phyloP scores from a whole-genome alignment of 2,329 filamentous ascomycete genomes.

The Thermoascus crustaceus region DNA sequence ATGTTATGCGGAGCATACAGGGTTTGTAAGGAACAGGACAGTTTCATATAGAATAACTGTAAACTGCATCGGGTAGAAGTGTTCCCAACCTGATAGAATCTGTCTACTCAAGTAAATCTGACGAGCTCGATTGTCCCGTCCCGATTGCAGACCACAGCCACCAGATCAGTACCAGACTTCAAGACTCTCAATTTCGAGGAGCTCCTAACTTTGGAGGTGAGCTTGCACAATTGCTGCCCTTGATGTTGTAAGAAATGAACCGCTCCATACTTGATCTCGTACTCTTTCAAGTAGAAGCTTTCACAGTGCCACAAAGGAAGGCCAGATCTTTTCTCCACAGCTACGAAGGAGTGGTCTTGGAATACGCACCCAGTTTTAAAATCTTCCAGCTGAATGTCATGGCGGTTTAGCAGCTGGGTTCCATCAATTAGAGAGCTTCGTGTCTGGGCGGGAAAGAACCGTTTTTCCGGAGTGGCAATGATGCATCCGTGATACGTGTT shows the following conservation, averaged over 20 bases:
- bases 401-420: neutral
- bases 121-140: slow-evolving; percentile 1
- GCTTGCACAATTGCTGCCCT: neutral
- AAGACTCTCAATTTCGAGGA: neutral
- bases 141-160: neutral
- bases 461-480: neutral
- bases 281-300: neutral
- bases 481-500: neutral
- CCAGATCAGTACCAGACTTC: neutral
- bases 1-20: neutral
- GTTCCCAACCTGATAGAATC: no score
- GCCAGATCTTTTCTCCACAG: neutral
- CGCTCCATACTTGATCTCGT: slow-evolving; percentile 1
- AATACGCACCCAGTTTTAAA: neutral
- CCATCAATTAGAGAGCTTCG: neutral
- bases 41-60: no score
- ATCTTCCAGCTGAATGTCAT: neutral
- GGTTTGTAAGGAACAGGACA: no score
- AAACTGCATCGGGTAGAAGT: neutral
- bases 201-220: neutral
- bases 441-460: neutral
- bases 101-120: no score
- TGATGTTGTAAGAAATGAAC: neutral
- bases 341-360: slow-evolving; percentile 1
- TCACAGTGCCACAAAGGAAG: no score